Base-by-base conservation (phyloP, 495 filamentous ascomycete species). In the Tetracladium setigerum region DNA sequence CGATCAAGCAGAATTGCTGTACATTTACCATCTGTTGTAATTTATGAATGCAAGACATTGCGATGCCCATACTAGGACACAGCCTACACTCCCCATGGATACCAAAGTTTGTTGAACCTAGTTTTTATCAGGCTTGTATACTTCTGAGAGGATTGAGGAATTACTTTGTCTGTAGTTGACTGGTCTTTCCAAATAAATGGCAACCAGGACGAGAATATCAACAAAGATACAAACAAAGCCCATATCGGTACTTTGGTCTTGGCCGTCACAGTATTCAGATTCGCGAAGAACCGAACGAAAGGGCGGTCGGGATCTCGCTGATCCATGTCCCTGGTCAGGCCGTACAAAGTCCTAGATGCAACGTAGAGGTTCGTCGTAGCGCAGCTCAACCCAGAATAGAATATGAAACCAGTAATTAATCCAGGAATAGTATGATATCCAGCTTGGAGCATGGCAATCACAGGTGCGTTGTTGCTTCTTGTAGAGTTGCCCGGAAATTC, bases 311-410 rank as follows among this genome's bases (percentile, higher is more conserved):
- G 59, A n/a, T 61, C 44, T 1, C 67, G 40, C 9, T 55, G 58
- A 46, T 62, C 59, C 0, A 53, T 30, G 36, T 53, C 50, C 37
- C 44, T 33, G 0, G 66, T 65, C 15, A 75, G 52, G 8, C 70
- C 69, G 47, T 68, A 73, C 1, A 77, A 46, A 0, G 67, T 64
- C 5, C 72, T 60, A 2, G 71, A 71, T 1, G 71, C 67, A 19
- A 75, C 56, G 41, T 75, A 77, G 0, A 77, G 56, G 30, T 64
- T 61, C 5, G 68, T 67, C 52, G 65, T 68, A 0, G 71, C 64
- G 5, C 62, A 59, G 16, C 65, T 67, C 2, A 73, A 27, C 1
- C 62, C 62, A 11, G 70, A 68, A 37, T 69, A 63, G 1, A 76
- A 55, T 12, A 76, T 58, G 40, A 66, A 63, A 0, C 55, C 58